Evolutionary conservation across 495 filamentous ascomycete species (phyloP).

Genomic region (Apiosordaria backusii): DNA sequence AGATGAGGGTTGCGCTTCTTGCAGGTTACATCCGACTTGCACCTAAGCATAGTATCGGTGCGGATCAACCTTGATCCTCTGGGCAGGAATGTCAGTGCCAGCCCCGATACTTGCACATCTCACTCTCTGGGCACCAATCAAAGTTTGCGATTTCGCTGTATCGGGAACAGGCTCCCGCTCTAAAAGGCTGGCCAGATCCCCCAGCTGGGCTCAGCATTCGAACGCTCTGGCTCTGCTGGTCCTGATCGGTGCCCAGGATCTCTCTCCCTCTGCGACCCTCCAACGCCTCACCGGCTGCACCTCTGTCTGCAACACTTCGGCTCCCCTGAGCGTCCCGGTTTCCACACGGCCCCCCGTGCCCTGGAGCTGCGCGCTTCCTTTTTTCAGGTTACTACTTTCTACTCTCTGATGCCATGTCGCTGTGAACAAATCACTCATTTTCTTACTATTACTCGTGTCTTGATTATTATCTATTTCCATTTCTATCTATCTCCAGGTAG

Average conservation of each 20-base stretch:
- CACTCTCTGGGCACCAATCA: not conserved
- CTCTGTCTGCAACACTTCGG: slow-evolving; percentile 20
- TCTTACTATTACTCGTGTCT: too few species aligned
- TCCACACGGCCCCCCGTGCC: slow-evolving; percentile 5
- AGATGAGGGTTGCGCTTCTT: not conserved
- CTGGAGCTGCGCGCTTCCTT: not conserved
- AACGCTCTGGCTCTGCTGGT: slow-evolving; percentile 10
- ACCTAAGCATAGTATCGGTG: not conserved
- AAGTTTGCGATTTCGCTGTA: not conserved
- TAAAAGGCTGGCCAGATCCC: slow-evolving; percentile 1
- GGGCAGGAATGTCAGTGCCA: not conserved
- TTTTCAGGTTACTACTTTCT: not conserved
- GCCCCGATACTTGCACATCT: not conserved
- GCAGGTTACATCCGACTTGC: slow-evolving; percentile 7
- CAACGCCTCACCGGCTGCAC: slow-evolving; percentile 22
- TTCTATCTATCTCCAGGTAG: not conserved
- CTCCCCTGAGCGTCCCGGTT: slow-evolving; percentile 15
- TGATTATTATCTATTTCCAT: not conserved
- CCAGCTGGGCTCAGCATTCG: not conserved
- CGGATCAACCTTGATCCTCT: not conserved
- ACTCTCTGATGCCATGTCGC: not conserved
- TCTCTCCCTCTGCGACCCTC: slow-evolving; percentile 16
- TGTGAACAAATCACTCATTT: not conserved
- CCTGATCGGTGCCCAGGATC: slow-evolving; percentile 28
- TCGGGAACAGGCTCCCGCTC: not conserved